Evolutionary conservation across 768 basidiomycete genomes (phyloP).

Genomic region (Imleria badia): DNA sequence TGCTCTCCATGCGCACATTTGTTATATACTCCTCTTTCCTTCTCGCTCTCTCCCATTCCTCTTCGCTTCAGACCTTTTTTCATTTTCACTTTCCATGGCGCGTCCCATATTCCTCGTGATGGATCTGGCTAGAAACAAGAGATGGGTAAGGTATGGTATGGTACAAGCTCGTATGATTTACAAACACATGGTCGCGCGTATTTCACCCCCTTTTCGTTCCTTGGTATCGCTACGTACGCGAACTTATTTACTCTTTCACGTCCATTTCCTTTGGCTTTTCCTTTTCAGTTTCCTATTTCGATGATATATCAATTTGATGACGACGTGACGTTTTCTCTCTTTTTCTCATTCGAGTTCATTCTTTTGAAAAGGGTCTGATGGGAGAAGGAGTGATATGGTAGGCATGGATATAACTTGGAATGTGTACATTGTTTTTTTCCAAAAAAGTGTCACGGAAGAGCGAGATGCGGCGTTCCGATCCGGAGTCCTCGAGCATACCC

Average conservation of each 20-base stretch:
- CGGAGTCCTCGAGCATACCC: too few relatives aligned
- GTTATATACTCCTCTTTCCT: conserved; percentile 19
- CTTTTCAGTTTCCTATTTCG: background rate
- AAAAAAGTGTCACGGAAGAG: too few relatives aligned
- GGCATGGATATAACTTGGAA: too few relatives aligned
- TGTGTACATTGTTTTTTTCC: too few relatives aligned
- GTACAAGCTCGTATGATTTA: background rate
- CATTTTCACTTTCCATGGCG: background rate
- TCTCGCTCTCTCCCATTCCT: background rate
- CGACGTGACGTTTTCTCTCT: background rate
- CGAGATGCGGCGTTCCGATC: too few relatives aligned
- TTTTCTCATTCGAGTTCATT: background rate
- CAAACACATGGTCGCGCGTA: background rate
- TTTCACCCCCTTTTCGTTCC: background rate
- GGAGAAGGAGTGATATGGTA: too few relatives aligned
- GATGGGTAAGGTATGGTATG: conserved; percentile 3
- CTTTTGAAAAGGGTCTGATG: too few relatives aligned
- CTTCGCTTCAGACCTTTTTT: background rate
- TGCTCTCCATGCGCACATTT: conserved; percentile 18
- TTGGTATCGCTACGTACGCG: background rate
- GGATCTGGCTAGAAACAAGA: conserved; percentile 2
- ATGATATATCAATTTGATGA: conserved; percentile 7
- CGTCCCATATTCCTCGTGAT: background rate
- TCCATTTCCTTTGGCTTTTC: background rate
- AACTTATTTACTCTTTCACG: conserved; percentile 2